Evolutionary conservation across 257 asterid species (phyloP).

Genomic region (Rubia yunnanensis): DNA sequence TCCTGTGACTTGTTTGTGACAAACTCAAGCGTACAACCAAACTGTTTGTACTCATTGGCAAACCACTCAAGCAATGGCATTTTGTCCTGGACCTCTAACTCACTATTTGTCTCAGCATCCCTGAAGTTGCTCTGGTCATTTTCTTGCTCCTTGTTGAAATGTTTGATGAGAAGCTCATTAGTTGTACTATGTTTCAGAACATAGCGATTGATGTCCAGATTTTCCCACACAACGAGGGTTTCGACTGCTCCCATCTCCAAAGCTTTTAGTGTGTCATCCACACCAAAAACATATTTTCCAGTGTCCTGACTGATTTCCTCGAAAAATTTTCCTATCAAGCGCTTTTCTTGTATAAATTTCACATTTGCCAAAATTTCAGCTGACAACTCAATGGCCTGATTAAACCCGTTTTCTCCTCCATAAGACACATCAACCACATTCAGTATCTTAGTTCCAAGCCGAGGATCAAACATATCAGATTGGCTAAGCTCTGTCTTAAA

Average conservation of each 20-base stretch:
- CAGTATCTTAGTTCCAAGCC: conserved; percentile 38
- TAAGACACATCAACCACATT: conserved; percentile 41
- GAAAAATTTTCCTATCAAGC: conserved; percentile 36
- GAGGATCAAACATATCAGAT: conserved; percentile 43
- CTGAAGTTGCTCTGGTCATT: conserved; percentile 27
- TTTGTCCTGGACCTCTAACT: conserved; percentile 38
- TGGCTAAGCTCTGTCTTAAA: conserved; percentile 41
- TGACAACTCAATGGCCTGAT: conserved; percentile 40
- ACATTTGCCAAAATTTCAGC: conserved; percentile 38
- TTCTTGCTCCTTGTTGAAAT: conserved; percentile 35
- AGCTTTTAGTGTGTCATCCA: conserved; percentile 38
- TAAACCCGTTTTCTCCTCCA: conserved; percentile 43
- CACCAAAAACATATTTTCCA: conserved; percentile 39
- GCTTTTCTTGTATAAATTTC: conserved; percentile 41
- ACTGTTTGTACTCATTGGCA: conserved; percentile 33
- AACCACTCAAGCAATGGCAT: conserved; percentile 44
- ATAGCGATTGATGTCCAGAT: conserved; percentile 34
- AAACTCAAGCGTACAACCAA: conserved; percentile 39
- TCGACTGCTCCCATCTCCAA: conserved; percentile 47
- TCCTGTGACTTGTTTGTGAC: conserved; percentile 40
- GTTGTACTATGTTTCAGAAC: conserved; percentile 22
- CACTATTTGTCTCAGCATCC: conserved; percentile 26
- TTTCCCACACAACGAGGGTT: conserved; percentile 39
- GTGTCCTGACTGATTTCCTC: conserved; percentile 47
- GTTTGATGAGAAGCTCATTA: conserved; percentile 26